Evolutionary conservation across 164 flowering plant species (phyloP).

Genomic region (Nymphaea colorata): DNA sequence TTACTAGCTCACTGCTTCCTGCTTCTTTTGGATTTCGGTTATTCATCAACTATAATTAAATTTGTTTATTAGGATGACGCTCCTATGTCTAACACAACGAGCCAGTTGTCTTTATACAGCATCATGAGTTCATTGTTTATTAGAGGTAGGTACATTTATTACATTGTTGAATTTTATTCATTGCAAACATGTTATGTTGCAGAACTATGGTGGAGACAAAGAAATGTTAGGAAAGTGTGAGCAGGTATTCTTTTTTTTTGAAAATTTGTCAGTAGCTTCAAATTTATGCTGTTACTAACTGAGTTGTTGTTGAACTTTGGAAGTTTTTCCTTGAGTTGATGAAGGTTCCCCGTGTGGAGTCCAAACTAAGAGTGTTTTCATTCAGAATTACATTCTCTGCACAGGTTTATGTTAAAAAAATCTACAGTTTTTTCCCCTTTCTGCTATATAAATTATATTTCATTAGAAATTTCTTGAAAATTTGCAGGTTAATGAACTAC

Average conservation of each 20-base stretch:
- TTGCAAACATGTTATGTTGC: conserved; percentile 13
- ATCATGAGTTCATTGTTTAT: too few species aligned
- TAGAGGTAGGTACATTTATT: too few species aligned
- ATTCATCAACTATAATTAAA: too few species aligned
- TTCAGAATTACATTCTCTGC: conserved; percentile 71
- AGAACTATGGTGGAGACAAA: conserved; percentile 76
- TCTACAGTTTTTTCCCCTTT: not conserved
- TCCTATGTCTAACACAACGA: too few species aligned
- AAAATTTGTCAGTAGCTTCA: not conserved
- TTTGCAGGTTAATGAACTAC: conserved; percentile 70
- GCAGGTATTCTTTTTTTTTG: conserved; percentile 39
- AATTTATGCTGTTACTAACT: conserved; percentile 2
- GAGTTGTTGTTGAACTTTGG: conserved; percentile 8
- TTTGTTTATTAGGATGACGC: too few species aligned
- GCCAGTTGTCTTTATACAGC: too few species aligned
- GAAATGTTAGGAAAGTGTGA: conserved; percentile 96
- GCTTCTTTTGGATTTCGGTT: too few species aligned
- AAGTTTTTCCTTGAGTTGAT: conserved; percentile 97
- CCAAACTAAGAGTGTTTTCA: conserved; percentile 93
- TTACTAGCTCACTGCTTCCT: too few species aligned
- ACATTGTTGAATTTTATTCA: too few species aligned
- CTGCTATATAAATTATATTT: not conserved
- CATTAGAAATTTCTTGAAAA: not conserved
- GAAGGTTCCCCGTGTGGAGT: conserved; percentile 95
- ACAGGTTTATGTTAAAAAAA: conserved; percentile 40